Conservation (phyloP, 228 moss, liverwort and hornwort genomes). For the Sphagnum magellanicum region DNA sequence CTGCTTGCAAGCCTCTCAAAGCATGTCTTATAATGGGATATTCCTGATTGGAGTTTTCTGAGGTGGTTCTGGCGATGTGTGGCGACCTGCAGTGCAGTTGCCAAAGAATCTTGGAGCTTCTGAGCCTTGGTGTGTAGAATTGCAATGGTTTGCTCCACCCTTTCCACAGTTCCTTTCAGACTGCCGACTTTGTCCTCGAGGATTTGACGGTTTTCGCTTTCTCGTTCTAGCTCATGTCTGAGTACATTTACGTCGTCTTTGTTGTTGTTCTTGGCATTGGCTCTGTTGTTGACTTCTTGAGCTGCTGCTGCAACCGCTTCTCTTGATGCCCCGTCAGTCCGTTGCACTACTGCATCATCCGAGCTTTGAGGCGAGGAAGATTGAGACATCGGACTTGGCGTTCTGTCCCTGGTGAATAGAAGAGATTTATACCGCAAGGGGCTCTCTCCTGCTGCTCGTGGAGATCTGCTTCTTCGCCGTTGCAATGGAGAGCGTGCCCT, state of each 20-base stretch:
- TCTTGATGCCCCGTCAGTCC: constrained; percentile 25
- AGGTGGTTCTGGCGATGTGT: constrained; percentile 37
- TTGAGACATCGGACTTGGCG: constrained; percentile 49
- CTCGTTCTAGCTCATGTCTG: constrained; percentile 37
- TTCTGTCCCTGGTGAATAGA: constrained; percentile 24
- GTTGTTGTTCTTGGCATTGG: constrained; percentile 25
- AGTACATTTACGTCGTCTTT: constrained; percentile 24
- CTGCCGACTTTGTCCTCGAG: constrained; percentile 49
- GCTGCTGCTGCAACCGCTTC: background rate
- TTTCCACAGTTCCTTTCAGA: constrained; percentile 48
- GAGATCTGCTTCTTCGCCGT: constrained; percentile 51
- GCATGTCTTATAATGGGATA: constrained; percentile 50
- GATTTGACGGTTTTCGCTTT: constrained; percentile 18
- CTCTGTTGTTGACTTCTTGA: background rate
- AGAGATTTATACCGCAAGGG: constrained; percentile 68
- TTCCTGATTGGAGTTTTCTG: constrained; percentile 42
- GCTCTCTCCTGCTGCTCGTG: constrained; percentile 26
- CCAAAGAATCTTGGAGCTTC: constrained; percentile 41
- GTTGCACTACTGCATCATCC: constrained; percentile 22
- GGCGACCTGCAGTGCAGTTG: constrained; percentile 21
- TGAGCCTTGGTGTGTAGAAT: constrained; percentile 38
- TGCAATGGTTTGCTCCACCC: constrained; percentile 42
- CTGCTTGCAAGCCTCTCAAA: constrained; percentile 40
- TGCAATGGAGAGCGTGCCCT: constrained; percentile 47
- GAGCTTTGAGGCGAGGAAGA: constrained; percentile 83